These are phyloP conservation scores for Arabidopsis suecica DNA, from an alignment of 345 rosid species.

Conservation along the genomic window DNA sequence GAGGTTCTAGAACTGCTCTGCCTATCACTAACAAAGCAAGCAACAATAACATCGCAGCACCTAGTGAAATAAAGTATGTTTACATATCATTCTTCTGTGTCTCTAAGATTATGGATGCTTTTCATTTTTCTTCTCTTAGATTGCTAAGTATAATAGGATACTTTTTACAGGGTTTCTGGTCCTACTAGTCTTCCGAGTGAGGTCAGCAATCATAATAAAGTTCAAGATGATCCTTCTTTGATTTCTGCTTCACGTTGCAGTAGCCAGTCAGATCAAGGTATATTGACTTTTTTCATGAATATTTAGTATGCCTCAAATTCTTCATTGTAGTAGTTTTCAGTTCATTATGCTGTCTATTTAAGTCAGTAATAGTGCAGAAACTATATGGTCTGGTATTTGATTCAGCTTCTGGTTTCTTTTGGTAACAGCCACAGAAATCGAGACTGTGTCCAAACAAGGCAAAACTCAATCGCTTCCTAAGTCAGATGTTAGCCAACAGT, in stretches of 20 bases:
- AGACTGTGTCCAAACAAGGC: slow-evolving; percentile 41
- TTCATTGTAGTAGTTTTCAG: slow-evolving; percentile 6
- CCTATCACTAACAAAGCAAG: slow-evolving; percentile 50
- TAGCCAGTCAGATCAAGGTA: slow-evolving; percentile 54
- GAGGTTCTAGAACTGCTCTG: slow-evolving; percentile 49
- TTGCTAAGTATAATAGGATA: slow-evolving; percentile 2
- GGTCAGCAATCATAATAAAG: slow-evolving; percentile 33
- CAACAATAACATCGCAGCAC: slow-evolving; percentile 30
- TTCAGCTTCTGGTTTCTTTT: slow-evolving; percentile 17
- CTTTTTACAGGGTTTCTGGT: slow-evolving; percentile 52
- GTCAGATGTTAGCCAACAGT: slow-evolving; percentile 51
- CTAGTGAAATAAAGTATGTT: slow-evolving; percentile 57
- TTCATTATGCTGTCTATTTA: slow-evolving; percentile 13
- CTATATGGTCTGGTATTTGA: slow-evolving; percentile 15
- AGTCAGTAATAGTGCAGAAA: slow-evolving; percentile 7
- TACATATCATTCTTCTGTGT: slow-evolving; percentile 13
- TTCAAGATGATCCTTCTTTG: slow-evolving; percentile 43
- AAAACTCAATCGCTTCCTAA: slow-evolving; percentile 44
- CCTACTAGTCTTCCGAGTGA: slow-evolving; percentile 51
- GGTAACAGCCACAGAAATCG: slow-evolving; percentile 33
- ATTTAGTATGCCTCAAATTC: background rate
- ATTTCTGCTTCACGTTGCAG: slow-evolving; percentile 37
- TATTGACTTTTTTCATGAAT: background rate
- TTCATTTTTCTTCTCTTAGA: background rate
- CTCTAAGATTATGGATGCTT: background rate